Base-by-base conservation (phyloP, 495 filamentous ascomycete species). In the Daldinia decipiens region DNA sequence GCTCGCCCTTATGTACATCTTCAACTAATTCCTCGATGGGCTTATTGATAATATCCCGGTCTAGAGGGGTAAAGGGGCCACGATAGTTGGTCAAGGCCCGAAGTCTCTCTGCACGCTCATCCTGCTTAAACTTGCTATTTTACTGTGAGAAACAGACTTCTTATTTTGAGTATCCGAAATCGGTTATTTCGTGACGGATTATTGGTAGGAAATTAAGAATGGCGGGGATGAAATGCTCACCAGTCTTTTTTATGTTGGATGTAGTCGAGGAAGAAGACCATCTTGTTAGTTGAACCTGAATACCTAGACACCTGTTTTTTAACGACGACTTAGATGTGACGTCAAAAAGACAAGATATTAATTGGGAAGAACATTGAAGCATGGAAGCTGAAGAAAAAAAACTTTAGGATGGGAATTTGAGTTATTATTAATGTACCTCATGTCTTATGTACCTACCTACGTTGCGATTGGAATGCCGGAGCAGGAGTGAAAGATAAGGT, bases 1-100 rank as follows among this genome's bases (percentile, higher is more conserved):
- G 78, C n/a, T 82, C 78, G 24, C 87, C 82, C 8, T 87, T 83
- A 32, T 96, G 92, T 15, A 99, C 90, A 79, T 90, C 87, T 50
- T 88, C 79, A 3, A 97, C 93, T 19, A 98, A 86, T 55, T 90
- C 80, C 45, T 90, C 86, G 67, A 98, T 94, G 24, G 93, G 88
- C 62, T 89, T 89, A 32, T 89, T 82, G 56, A 98, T 84, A 52
- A 92, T 90, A 0, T 81, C 75, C 21, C 85, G 84, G 57, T 98
- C 93, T 11, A 79, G 31, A 1, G 78, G 32, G 1, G 87, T 87
- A 62, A 96, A 84, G 11, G 88, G 81, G 17, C 78, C 80, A 51
- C 87, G 90, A 81, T 98, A 98, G 5, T 76, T 74, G 5, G 82
- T 66, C 6, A 99, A 87, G 8, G 85, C 82, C 36, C 85, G 81